Base-by-base conservation (phyloP, 768 basidiomycete genomes). In the Tulasnella calospora region DNA sequence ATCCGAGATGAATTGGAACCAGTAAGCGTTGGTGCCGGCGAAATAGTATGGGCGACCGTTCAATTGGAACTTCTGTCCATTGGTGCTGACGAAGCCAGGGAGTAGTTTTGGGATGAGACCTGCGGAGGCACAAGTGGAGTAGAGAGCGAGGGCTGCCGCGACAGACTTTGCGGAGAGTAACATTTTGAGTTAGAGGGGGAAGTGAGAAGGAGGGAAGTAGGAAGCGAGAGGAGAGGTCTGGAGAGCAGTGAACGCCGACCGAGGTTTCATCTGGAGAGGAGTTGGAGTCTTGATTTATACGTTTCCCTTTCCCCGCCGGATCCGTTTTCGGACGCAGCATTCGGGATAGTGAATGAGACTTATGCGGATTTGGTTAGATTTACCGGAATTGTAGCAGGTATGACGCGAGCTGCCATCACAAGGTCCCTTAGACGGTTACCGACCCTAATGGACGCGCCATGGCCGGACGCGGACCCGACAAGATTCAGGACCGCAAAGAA, bases 11-110 rank as follows among this genome's bases (percentile, higher is more conserved):
- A 79, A 79, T 19, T 40, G 67, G 69, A 79, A 78, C 79, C 79
- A 79, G 38, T 79, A 79, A 35, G 79, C 76, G 51, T 79, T 79
- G n/a, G 79, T 70, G 47, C 79, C 79, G 41, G 74, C 78, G 79
- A 67, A 79, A 76, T 78, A 79, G 69, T 79, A 79, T 27, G 78
- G 78, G n/a, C 78, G 40, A 30, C 79, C 79, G 47, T 79, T 55
- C 27, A 79, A 23, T 21, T 41, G 51, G 46, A 79, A 77, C n/a
- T 79, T 69, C 41, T 61, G 21, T n/a, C 79, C 79, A 9, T 41
- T n/a, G n/a, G 79, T 38, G 30, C 41, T 51, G 23, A 77, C 79
- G 47, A 79, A 79, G 40, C 51, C 51, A 23, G 74, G 46, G 77
- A 41, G 35, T 27, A 69, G 17, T 23, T 36, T 35, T 6, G 40